A percentile compares a stretch with the other conserved stretches of the same genome.
These are phyloP conservation scores for Penicillium sp. DNA, from an alignment of 2,329 filamentous ascomycete genomes.

Conservation along the genomic window DNA sequence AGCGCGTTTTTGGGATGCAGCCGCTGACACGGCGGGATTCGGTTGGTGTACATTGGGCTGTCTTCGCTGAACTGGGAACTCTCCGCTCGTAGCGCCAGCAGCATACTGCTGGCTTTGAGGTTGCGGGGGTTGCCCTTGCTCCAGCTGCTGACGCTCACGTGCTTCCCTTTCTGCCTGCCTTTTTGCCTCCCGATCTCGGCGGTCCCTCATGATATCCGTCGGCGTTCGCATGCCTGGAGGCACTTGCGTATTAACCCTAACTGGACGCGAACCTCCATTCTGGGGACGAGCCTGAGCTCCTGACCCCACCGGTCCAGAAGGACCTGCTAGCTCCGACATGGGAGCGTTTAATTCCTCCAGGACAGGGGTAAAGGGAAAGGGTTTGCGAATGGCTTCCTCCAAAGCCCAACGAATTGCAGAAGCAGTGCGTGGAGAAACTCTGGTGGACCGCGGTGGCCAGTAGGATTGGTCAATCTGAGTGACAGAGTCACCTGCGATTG, in stretches of 20 bases:
- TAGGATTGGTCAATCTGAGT: slow-evolving; percentile 42
- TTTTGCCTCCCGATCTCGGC: slow-evolving; percentile 70
- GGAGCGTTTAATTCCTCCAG: slow-evolving; percentile 80
- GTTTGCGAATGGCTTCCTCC: slow-evolving; percentile 81
- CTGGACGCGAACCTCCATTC: slow-evolving; percentile 55
- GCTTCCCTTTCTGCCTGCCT: slow-evolving; percentile 65
- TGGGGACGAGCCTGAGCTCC: slow-evolving; percentile 53
- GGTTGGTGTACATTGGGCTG: slow-evolving; percentile 11
- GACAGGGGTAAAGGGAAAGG: slow-evolving; percentile 78
- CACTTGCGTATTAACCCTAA: slow-evolving; percentile 44
- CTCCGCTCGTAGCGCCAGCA: slow-evolving; percentile 37
- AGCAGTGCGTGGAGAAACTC: slow-evolving; percentile 78
- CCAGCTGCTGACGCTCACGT: slow-evolving; percentile 49
- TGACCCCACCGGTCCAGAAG: slow-evolving; percentile 43
- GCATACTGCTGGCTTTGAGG: slow-evolving; percentile 36
- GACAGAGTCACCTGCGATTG: slow-evolving; percentile 28
- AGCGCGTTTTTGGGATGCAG: no score
- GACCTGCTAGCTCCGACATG: slow-evolving; percentile 80
- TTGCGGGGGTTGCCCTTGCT: slow-evolving; percentile 35
- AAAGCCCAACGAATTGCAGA: slow-evolving; percentile 89
- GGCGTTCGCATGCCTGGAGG: slow-evolving; percentile 70
- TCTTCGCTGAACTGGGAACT: slow-evolving; percentile 24
- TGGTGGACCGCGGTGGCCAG: slow-evolving; percentile 49
- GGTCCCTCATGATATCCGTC: slow-evolving; percentile 85
- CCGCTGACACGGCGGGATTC: slow-evolving; percentile 12